Base-by-base conservation (phyloP, 257 asterid genomes). In the Schizonepeta tenuifolia region DNA sequence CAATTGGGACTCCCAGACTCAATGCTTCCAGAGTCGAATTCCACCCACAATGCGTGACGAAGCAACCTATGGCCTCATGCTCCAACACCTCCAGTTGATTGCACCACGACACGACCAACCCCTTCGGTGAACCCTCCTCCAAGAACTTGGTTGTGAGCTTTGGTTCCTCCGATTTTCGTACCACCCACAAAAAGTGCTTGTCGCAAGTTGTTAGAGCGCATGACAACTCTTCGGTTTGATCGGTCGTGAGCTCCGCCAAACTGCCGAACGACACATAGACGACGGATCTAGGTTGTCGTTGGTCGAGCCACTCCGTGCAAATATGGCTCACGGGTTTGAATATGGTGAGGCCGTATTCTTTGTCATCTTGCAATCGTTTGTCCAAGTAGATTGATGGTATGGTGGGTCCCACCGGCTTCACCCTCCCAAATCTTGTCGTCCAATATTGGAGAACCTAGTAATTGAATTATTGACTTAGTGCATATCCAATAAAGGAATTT, bases 21-120 rank as follows among this genome's bases (percentile, higher is more conserved):
- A 83, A 13, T 0, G 81, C 83, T 47, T 83, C 83, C 24, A 80
- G 5, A 8, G 78, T 79, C 0, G 82, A 83, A 38, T 83, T 79
- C 84, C 86, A 83, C 0, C 86, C 84, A 68, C 78, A 59, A 2
- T 83, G 80, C 0, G 82, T 61, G 2, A 79, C 15, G 4, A 53
- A 53, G 65, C 86, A 65, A 28, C 84, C 80, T 12, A 73, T 56
- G 8, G 77, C 81, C 58, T 63, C 66, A 58, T 77, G 81, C 0
- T 60, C 26, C 60, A 86, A 36, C 13, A 66, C 76, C 6, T 79
- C 72, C 3, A 61, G 1, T 9, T 83, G 83, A 1, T 68, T 69
- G 20, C 74, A 62, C 80, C 77, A 69, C 6, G 50, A 15, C 1
- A 54, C 74, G 4, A 61, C 0, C 59, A 50, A 55, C 15, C 74